Evolutionary conservation across 768 basidiomycete genomes (phyloP).

Genomic region (Trametes sanguinea): DNA sequence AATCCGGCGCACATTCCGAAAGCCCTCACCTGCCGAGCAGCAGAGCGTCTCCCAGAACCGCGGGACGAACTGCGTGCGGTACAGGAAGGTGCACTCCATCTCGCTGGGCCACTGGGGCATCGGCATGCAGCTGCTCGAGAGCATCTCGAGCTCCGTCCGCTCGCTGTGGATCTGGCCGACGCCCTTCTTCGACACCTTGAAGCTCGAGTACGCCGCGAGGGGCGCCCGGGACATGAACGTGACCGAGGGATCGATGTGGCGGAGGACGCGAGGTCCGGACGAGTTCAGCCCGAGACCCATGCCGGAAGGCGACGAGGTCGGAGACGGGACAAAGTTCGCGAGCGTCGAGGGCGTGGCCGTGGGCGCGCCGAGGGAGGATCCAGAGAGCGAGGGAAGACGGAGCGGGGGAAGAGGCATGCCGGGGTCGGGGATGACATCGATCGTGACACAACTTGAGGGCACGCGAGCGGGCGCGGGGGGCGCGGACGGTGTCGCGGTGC

Average conservation of each 20-base stretch:
- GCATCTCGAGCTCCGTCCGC: conserved; percentile 34
- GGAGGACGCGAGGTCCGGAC: conserved; percentile 52
- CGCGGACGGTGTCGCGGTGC: conserved; percentile 1
- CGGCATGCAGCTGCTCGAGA: conserved; percentile 25
- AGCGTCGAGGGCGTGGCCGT: conserved; percentile 29
- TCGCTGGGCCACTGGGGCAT: conserved; percentile 23
- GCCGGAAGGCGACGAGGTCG: conserved; percentile 16
- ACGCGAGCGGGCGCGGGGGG: conserved; percentile 17
- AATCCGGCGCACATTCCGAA: not conserved
- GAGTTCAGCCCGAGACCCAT: conserved; percentile 25
- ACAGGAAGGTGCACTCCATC: conserved; percentile 30
- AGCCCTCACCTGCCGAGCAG: conserved; percentile 20
- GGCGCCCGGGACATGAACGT: conserved; percentile 58
- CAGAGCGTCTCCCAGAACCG: conserved; percentile 29
- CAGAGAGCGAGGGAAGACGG: conserved; percentile 25
- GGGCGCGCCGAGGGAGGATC: conserved; percentile 15
- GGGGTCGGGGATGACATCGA: conserved; percentile 25
- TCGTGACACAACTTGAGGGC: conserved; percentile 18
- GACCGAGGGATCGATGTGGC: conserved; percentile 66
- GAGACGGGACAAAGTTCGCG: conserved; percentile 20
- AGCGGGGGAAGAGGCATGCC: conserved; percentile 20
- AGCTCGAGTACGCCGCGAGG: conserved; percentile 57
- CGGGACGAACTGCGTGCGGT: conserved; percentile 30
- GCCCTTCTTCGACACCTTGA: conserved; percentile 54
- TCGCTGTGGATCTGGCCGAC: conserved; percentile 51